These are phyloP conservation scores for Periconia sp. DNA, from an alignment of 2,329 filamentous ascomycete species.

Conservation along the genomic window DNA sequence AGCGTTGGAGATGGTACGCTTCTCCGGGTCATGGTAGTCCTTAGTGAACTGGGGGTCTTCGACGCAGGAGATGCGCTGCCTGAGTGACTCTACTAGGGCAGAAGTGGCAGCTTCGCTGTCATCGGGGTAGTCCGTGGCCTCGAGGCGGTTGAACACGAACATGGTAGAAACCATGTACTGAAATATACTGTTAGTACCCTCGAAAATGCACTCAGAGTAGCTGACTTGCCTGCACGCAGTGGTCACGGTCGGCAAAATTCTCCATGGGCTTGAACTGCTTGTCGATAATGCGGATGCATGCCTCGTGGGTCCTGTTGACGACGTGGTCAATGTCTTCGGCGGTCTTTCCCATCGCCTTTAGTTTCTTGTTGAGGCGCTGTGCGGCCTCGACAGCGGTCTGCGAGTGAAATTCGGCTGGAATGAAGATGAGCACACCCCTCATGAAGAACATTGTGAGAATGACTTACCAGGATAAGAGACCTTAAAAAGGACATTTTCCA, in stretches of 20 bases:
- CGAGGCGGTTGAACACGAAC: conserved; percentile 92
- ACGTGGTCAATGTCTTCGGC: conserved; percentile 89
- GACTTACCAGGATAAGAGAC: conserved; percentile 89
- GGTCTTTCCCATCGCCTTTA: conserved; percentile 85
- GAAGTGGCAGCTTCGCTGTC: conserved; percentile 91
- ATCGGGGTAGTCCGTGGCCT: conserved; percentile 92
- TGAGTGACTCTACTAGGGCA: conserved; percentile 85
- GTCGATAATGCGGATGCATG: conserved; percentile 98
- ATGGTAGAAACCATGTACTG: conserved; percentile 96
- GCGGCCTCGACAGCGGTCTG: conserved; percentile 97
- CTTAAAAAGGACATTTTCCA: conserved; percentile 99
- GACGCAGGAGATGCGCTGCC: conserved; percentile 92
- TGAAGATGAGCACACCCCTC: conserved; percentile 26
- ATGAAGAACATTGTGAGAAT: background rate
- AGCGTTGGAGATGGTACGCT: conserved; percentile 97
- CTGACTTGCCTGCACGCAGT: conserved; percentile 81
- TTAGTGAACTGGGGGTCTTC: conserved; percentile 93
- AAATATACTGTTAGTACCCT: conserved; percentile 24
- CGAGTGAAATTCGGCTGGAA: conserved; percentile 89
- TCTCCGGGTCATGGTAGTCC: conserved; percentile 92
- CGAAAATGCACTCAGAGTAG: background rate
- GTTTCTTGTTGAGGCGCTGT: conserved; percentile 82
- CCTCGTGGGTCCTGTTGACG: conserved; percentile 96
- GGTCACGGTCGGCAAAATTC: conserved; percentile 99
- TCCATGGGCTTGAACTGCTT: conserved; percentile 99